These are phyloP conservation scores for Biancaea sappan DNA, from an alignment of 306 rosid species.

Conservation along the genomic window DNA sequence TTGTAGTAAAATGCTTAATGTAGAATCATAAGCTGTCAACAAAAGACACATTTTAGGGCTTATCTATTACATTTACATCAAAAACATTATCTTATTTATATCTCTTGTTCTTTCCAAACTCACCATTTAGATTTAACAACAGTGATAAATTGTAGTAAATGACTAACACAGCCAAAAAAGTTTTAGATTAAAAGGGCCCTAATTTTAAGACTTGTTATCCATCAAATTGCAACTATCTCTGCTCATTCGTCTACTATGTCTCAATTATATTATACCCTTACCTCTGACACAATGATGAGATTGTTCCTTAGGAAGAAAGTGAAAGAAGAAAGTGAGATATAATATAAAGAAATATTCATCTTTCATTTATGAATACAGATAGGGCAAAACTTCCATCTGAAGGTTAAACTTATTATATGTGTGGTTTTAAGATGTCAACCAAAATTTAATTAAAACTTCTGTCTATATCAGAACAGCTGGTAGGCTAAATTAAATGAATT, in stretches of 20 bases:
- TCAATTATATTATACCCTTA: constrained; percentile 3
- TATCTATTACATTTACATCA: too few relatives aligned
- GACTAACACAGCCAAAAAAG: neutral
- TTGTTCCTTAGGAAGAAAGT: constrained; percentile 9
- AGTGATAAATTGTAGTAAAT: neutral
- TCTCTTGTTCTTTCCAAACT: too few relatives aligned
- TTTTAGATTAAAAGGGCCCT: constrained; percentile 5
- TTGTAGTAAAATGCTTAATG: too few relatives aligned
- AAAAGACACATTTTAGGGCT: too few relatives aligned
- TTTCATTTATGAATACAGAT: neutral
- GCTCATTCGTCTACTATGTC: constrained; percentile 3
- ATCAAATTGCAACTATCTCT: constrained; percentile 20
- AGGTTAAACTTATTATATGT: neutral
- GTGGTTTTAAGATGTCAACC: neutral
- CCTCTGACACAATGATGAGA: constrained; percentile 8
- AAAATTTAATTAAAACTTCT: neutral
- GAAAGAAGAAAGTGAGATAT: neutral
- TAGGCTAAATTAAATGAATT: neutral
- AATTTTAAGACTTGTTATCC: constrained; percentile 7
- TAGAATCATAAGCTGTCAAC: too few relatives aligned
- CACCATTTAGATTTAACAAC: too few relatives aligned
- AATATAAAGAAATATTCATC: constrained; percentile 5
- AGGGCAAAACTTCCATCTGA: neutral
- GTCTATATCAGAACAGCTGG: too few relatives aligned
- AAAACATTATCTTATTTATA: too few relatives aligned